Conservation (phyloP, 305 asterid genomes). For the Solanum hybrid region DNA sequence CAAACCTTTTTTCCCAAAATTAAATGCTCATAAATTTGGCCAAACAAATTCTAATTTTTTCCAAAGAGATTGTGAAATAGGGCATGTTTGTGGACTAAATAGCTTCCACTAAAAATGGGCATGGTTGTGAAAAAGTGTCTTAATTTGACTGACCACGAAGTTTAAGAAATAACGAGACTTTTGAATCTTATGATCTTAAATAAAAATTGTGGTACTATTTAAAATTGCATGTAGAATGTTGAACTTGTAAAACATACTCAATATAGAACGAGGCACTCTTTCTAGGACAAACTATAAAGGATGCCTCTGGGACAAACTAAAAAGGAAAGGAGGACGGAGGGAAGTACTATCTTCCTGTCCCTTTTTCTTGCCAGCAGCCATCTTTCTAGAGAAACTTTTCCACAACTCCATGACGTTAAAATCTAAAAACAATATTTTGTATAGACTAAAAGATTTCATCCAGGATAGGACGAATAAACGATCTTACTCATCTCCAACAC, state of each 20-base stretch:
- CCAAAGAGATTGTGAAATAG: not conserved
- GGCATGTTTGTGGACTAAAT: not conserved
- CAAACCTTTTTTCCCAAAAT: not conserved
- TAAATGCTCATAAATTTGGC: not conserved
- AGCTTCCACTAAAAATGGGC: not conserved
- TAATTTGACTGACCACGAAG: not conserved
- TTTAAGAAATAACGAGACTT: not conserved
- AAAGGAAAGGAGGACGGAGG: not conserved
- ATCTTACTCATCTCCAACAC: not conserved
- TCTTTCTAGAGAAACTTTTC: not conserved
- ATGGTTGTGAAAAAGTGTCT: not conserved
- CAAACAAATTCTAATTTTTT: not conserved
- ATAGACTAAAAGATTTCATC: not conserved
- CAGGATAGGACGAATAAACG: not conserved
- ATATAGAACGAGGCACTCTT: not conserved
- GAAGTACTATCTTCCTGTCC: not conserved
- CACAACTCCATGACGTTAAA: not conserved
- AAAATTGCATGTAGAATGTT: not conserved
- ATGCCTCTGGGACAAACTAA: no score
- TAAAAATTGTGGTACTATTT: not conserved
- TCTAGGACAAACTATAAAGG: not conserved
- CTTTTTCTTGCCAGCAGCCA: not conserved
- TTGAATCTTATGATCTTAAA: not conserved
- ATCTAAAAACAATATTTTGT: not conserved
- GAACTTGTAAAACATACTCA: not conserved